phyloP scores from a whole-genome alignment of 352 stramenopile genomes.

The Aphanomyces invadans region DNA sequence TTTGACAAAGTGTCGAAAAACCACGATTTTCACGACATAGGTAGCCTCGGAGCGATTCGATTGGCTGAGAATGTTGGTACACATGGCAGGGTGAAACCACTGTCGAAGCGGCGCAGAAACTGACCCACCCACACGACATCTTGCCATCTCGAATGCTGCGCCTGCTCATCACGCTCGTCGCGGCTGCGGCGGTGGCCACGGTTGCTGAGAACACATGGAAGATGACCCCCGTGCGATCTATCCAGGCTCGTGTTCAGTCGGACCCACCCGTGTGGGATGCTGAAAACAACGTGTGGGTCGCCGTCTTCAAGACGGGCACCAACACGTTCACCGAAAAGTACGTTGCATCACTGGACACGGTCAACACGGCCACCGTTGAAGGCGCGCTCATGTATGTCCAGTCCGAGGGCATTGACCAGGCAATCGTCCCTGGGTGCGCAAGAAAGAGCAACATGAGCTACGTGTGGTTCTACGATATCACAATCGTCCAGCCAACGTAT shows the following conservation, averaged over 20 bases:
- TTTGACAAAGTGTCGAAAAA: no score
- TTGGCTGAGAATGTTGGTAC: neutral
- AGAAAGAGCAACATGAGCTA: slow-evolving; percentile 68
- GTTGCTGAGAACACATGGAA: slow-evolving; percentile 27
- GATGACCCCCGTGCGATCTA: slow-evolving; percentile 40
- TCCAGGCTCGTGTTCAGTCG: slow-evolving; percentile 54
- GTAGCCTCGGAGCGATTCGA: neutral
- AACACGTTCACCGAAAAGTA: slow-evolving; percentile 44
- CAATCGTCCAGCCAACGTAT: slow-evolving; percentile 37
- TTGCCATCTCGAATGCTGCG: no score
- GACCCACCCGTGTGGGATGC: slow-evolving; percentile 32
- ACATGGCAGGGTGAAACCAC: neutral
- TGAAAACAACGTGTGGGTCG: slow-evolving; percentile 22
- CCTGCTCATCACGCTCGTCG: neutral
- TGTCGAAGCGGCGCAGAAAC: no score
- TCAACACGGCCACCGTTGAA: slow-evolving; percentile 71
- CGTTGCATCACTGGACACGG: slow-evolving; percentile 45
- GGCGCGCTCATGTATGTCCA: slow-evolving; percentile 75
- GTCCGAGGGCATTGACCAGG: slow-evolving; percentile 57
- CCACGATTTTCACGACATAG: no score
- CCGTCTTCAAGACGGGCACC: neutral
- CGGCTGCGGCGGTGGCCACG: neutral
- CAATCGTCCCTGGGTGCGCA: slow-evolving; percentile 33
- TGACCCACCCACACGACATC: no score
- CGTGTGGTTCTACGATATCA: slow-evolving; percentile 63